Conservation (phyloP, 805 yeast species). For the Yarrowia hollandica region DNA sequence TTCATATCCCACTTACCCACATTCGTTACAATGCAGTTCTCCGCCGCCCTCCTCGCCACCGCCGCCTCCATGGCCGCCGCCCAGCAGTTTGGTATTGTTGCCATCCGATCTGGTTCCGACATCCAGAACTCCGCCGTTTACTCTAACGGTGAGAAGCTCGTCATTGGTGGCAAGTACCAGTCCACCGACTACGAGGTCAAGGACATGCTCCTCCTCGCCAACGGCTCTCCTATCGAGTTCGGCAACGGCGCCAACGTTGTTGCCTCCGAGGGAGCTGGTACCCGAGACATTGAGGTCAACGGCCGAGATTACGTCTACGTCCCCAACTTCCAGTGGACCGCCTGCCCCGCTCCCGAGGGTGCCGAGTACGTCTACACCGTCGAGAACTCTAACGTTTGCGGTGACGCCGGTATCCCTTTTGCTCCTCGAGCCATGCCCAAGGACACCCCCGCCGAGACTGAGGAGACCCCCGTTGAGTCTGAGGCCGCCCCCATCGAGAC, state of each 20-base stretch:
- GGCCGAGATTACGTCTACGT: slow-evolving; percentile 22
- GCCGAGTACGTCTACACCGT: slow-evolving; percentile 11
- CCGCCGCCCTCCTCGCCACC: slow-evolving; percentile 16
- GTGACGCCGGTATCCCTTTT: slow-evolving; percentile 9
- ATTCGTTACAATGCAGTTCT: slow-evolving; percentile 22
- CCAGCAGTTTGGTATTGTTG: slow-evolving; percentile 17
- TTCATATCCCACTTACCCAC: neutral
- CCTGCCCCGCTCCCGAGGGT: slow-evolving; percentile 25
- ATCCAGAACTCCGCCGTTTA: slow-evolving; percentile 26
- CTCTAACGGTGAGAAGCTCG: slow-evolving; percentile 16
- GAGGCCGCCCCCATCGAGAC: slow-evolving; percentile 18
- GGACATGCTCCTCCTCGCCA: slow-evolving; percentile 24
- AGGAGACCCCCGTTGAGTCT: neutral
- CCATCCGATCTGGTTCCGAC: slow-evolving; percentile 30
- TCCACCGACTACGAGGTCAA: slow-evolving; percentile 16
- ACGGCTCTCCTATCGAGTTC: slow-evolving; percentile 24
- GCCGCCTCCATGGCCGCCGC: slow-evolving; percentile 19
- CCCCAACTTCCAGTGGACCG: slow-evolving; percentile 9
- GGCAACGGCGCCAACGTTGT: slow-evolving; percentile 17
- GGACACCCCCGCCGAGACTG: neutral
- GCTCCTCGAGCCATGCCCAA: slow-evolving; percentile 15
- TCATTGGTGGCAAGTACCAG: slow-evolving; percentile 22
- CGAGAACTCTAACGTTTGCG: slow-evolving; percentile 13
- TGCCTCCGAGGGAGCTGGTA: slow-evolving; percentile 18
- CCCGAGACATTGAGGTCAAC: slow-evolving; percentile 7